Evolutionary conservation across 73 alveolate genomes (phyloP), one percentile per base, ranked within the genome.

Genomic region (Paraurostyla sp.): DNA sequence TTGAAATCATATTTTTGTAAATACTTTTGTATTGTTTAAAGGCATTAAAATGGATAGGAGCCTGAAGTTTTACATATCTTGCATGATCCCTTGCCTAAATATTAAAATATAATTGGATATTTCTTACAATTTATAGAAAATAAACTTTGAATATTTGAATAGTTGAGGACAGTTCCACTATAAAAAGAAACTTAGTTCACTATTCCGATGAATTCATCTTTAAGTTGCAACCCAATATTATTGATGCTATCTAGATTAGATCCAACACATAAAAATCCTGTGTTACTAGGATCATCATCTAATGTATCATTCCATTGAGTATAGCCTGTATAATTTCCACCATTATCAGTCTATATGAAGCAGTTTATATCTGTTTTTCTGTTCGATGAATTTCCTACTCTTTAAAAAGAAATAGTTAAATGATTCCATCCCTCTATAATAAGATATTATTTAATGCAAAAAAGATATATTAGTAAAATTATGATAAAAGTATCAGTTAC

Each of bases 371-470:
- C 42, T 11, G 82, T 65, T 2, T 65, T 38, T 9, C 82, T 38
- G 3, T 27, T 11, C 6, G 59, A 18, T 2, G 18, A 65, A 33
- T 1, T 65, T 1, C 82, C 40, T 35, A 58, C 1, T 35, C 15
- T 32, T 22, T 16, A 15, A 40, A 65, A 65, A 16, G 58, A 18
- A 2, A 65, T 58, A 38, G 82, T 65, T 4, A 65, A 33, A 65
- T 65, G 82, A 65, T 65, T 65, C 82, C 82, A 65, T 1, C 82
- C 82, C 82, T 65, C 82, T 65, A 65, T 20, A 59, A 23, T n/a
- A n/a, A n/a, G n/a, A n/a, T n/a, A n/a, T n/a, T n/a, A n/a, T n/a
- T n/a, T n/a, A n/a, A n/a, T n/a, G n/a, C n/a, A n/a, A n/a, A n/a
- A n/a, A n/a, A n/a, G n/a, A 23, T 59, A 27, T 23, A 59, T 11